Evolutionary conservation across 495 filamentous ascomycete species (phyloP).

Genomic region (Paragyromitra xinjiangensis): DNA sequence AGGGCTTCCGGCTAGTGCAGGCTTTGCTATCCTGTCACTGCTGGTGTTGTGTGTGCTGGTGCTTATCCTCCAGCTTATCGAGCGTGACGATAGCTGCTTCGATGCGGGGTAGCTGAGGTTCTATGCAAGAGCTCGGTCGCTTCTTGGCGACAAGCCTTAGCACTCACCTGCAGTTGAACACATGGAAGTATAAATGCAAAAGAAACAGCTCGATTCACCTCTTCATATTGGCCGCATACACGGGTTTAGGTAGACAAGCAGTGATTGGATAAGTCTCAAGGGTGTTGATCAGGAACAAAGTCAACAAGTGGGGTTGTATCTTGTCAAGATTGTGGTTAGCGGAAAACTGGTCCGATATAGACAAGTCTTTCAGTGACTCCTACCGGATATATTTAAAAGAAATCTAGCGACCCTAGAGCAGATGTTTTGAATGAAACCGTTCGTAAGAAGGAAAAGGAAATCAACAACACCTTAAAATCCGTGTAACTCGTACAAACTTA

Average conservation of each 20-base stretch:
- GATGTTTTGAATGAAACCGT: no score
- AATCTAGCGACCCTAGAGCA: no score
- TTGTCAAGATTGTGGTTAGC: background rate
- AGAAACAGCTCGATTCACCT: no score
- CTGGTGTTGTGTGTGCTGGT: background rate
- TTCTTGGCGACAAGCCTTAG: no score
- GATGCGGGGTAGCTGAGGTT: slow-evolving; percentile 42
- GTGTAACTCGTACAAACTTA: background rate
- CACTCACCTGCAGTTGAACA: no score
- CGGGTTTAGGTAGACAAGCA: background rate
- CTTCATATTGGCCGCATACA: no score
- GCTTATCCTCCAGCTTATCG: slow-evolving; percentile 28
- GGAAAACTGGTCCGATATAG: no score
- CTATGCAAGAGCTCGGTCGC: background rate
- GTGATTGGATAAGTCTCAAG: background rate
- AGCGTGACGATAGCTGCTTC: slow-evolving; percentile 33
- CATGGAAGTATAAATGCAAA: no score
- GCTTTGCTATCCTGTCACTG: slow-evolving; percentile 7
- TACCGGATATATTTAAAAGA: no score
- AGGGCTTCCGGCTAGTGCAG: slow-evolving; percentile 28
- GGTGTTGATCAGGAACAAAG: background rate
- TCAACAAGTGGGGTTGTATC: background rate
- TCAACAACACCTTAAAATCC: no score
- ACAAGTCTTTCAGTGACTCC: no score
- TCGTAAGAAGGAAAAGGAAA: no score